Percentiles rank a stretch among this genome's conserved stretches.
Evolutionary conservation across 441 rosid species (phyloP).

Genomic region (Jatropha multifida): DNA sequence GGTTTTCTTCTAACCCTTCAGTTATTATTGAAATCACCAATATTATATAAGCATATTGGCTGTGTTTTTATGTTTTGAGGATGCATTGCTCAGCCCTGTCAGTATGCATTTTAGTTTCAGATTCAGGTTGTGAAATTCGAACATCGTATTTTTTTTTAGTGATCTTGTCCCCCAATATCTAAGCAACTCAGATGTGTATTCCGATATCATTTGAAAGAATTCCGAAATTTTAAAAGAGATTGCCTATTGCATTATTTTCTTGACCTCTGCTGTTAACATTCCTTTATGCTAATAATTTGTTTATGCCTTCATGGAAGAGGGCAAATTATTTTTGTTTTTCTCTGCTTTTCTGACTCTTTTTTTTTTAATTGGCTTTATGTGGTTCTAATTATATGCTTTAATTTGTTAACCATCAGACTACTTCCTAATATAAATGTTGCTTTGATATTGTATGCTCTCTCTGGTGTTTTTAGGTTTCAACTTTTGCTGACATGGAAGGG

Average conservation of each 20-base stretch:
- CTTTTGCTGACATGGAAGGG: conserved; percentile 99
- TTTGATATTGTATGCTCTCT: conserved; percentile 13
- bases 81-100: background rate
- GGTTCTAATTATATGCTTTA: background rate
- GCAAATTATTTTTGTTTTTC: background rate
- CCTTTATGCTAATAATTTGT: background rate
- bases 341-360: background rate
- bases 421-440: background rate
- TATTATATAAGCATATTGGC: background rate
- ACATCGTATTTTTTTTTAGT: background rate
- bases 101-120: background rate
- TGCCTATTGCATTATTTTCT: background rate
- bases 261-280: no score
- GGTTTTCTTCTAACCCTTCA: conserved; percentile 36
- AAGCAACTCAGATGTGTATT: background rate
- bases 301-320: background rate
- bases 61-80: background rate
- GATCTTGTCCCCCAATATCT: background rate
- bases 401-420: background rate
- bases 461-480: conserved; percentile 62
- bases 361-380: background rate
- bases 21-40: background rate
- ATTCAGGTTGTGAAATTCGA: background rate
- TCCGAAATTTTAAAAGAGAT: background rate
- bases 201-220: background rate